Conservation (phyloP, 257 asterid genomes). For the Buddleja alternifolia region DNA sequence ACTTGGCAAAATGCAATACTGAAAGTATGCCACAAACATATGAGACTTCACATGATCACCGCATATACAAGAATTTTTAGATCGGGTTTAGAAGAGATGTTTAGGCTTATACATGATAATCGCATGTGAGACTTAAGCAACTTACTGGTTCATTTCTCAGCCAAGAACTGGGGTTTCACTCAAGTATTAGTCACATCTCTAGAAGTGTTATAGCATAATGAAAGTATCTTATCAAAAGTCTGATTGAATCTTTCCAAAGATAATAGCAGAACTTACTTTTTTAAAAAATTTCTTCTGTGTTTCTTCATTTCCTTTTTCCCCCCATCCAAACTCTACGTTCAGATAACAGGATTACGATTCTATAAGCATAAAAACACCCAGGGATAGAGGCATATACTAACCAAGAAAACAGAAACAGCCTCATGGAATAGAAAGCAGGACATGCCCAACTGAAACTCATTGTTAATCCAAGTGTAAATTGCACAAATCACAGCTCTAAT, state of each 20-base stretch:
- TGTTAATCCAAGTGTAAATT: not conserved
- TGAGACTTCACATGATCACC: no score
- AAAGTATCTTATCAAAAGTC: not conserved
- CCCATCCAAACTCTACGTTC: not conserved
- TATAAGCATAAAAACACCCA: not conserved
- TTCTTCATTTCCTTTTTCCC: not conserved
- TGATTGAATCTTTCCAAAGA: not conserved
- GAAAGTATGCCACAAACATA: no score
- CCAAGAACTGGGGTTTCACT: constrained; percentile 11
- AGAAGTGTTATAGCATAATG: not conserved
- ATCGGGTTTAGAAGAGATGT: no score
- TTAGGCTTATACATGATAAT: not conserved
- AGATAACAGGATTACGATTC: not conserved
- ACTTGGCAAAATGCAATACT: no score
- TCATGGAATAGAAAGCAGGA: not conserved
- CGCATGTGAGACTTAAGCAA: not conserved
- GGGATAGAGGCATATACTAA: not conserved
- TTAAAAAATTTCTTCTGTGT: not conserved
- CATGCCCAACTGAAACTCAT: not conserved
- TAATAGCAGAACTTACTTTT: not conserved
- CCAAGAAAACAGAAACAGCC: not conserved
- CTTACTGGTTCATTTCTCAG: constrained; percentile 10
- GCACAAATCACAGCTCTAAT: constrained; percentile 17
- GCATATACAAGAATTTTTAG: no score
- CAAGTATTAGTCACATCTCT: not conserved